phyloP scores from a whole-genome alignment of 2,329 filamentous ascomycete species.

The Didymella glomerata region DNA sequence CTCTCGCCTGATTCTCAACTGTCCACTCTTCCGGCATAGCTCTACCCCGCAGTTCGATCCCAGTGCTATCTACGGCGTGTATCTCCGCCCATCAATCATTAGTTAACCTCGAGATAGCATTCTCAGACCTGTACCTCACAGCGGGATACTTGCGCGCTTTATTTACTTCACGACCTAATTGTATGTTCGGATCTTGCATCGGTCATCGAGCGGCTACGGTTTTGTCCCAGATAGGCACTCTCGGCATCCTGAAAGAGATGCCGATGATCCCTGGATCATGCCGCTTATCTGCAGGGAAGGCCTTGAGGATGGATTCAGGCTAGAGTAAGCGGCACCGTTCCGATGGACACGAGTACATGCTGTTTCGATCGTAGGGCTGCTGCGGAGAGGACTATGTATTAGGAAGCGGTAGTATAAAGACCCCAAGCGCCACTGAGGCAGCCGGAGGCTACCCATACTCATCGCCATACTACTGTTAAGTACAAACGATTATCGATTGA shows the following conservation, averaged over 20 bases:
- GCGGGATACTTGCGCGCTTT: not conserved
- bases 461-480: not conserved
- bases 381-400: not conserved
- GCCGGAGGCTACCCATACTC: not conserved
- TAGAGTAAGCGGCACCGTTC: not conserved
- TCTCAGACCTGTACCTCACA: not conserved
- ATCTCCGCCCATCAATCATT: not conserved
- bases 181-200: not conserved
- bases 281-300: not conserved
- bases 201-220: not conserved
- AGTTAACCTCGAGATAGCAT: not conserved
- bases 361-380: not conserved
- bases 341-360: not conserved
- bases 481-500: too few species aligned
- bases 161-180: not conserved
- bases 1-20: not conserved
- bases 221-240: slow-evolving; percentile 1
- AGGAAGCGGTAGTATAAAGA: slow-evolving; percentile 2
- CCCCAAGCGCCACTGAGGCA: not conserved
- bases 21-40: not conserved
- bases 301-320: not conserved
- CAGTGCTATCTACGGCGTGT: too few species aligned
- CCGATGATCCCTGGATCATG: not conserved
- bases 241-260: slow-evolving; percentile 3
- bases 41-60: not conserved